Conservation (phyloP, 2,329 filamentous ascomycete genomes). For the Aspergillaceae sp. region DNA sequence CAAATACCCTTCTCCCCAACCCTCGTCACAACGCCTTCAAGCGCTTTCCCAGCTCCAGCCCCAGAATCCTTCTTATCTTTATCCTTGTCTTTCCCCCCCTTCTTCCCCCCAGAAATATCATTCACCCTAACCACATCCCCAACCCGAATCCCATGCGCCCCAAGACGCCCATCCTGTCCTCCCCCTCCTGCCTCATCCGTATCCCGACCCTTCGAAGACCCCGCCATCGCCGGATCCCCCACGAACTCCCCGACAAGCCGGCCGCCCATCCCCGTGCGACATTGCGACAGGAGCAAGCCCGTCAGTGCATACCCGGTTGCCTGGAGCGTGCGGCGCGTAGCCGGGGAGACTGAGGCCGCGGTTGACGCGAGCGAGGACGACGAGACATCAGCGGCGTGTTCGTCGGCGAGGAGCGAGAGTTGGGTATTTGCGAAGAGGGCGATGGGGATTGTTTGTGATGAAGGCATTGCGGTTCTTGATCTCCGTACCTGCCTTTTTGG, state of each 20-base stretch:
- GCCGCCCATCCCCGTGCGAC: conserved; percentile 85
- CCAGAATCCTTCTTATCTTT: conserved; percentile 23
- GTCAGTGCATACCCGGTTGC: conserved; percentile 34
- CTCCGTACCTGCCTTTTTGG: neutral
- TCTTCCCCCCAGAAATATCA: conserved; percentile 20
- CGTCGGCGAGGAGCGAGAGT: conserved; percentile 32
- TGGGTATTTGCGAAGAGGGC: conserved; percentile 36
- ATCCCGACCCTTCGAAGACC: conserved; percentile 11
- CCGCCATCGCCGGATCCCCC: conserved; percentile 59
- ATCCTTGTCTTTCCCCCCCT: conserved; percentile 27
- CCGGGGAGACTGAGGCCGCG: conserved; percentile 32
- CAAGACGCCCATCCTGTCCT: conserved; percentile 35
- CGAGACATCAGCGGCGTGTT: conserved; percentile 38
- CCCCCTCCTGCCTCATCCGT: conserved; percentile 24
- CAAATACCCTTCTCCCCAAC: conserved; percentile 35
- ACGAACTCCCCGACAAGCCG: conserved; percentile 76
- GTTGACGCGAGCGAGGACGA: conserved; percentile 35
- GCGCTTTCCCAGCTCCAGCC: conserved; percentile 22
- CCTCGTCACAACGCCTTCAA: conserved; percentile 41
- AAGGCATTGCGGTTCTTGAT: neutral
- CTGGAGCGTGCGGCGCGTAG: conserved; percentile 36
- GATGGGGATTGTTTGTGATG: conserved; percentile 22
- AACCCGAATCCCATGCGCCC: conserved; percentile 39
- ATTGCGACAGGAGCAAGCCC: conserved; percentile 57
- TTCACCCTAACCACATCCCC: conserved; percentile 41